Conservation (phyloP, 495 filamentous ascomycete genomes). For the Penicillium subrubescens region DNA sequence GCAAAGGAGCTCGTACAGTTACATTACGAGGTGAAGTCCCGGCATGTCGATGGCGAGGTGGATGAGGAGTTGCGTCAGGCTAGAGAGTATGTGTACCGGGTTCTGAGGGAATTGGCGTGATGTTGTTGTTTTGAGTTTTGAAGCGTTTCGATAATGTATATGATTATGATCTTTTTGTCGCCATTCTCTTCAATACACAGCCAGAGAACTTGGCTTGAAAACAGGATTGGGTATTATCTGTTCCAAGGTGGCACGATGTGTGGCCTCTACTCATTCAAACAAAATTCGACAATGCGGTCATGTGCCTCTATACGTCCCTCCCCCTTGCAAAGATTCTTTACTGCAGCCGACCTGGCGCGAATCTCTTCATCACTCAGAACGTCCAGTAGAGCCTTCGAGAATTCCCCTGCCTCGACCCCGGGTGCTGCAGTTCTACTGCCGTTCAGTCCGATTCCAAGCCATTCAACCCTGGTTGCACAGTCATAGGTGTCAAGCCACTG, state of each 20-base stretch:
- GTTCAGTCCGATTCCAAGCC: constrained; percentile 51
- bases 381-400: constrained; percentile 33
- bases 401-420: constrained; percentile 30
- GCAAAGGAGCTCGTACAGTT: constrained; percentile 61
- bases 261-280: not conserved
- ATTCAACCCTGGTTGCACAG: constrained; percentile 49
- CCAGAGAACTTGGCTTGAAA: not conserved
- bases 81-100: constrained; percentile 46
- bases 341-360: constrained; percentile 12
- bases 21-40: constrained; percentile 57
- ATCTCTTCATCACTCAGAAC: constrained; percentile 31
- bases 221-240: constrained; percentile 12
- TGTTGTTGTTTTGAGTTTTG: not conserved
- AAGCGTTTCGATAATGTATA: not conserved
- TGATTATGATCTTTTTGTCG: not conserved
- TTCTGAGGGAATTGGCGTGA: constrained; percentile 38
- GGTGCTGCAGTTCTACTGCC: constrained; percentile 42
- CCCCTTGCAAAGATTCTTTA: constrained; percentile 20
- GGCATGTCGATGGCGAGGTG: constrained; percentile 40
- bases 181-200: not conserved
- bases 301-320: constrained; percentile 28
- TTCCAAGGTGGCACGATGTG: not conserved
- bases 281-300: constrained; percentile 27
- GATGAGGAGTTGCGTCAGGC: constrained; percentile 49
- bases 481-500: constrained; percentile 55